phyloP scores from a whole-genome alignment of 2,329 filamentous ascomycete genomes.

The Alternaria dauci region DNA sequence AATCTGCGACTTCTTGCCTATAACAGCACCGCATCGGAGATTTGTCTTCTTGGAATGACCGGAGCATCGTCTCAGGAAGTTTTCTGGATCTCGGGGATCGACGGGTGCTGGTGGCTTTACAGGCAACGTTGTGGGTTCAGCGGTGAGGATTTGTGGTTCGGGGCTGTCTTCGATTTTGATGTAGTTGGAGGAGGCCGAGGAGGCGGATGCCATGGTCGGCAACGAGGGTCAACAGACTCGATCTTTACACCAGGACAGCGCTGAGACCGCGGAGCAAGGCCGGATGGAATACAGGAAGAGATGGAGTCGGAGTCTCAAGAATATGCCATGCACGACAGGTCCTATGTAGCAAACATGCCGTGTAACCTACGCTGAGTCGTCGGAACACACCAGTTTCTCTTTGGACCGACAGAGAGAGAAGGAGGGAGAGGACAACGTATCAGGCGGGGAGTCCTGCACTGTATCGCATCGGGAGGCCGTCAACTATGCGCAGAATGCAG shows the following conservation, averaged over 20 bases:
- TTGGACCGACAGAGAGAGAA: not conserved
- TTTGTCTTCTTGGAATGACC: conserved; percentile 40
- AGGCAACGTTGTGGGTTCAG: not conserved
- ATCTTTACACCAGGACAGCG: not conserved
- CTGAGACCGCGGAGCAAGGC: not conserved
- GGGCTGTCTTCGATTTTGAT: conserved; percentile 19
- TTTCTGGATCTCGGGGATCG: conserved; percentile 39
- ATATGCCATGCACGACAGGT: not conserved
- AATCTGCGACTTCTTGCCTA: conserved; percentile 34
- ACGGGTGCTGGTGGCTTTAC: conserved; percentile 12
- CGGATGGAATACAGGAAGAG: not conserved
- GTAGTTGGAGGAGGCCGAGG: not conserved
- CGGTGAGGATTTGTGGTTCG: conserved; percentile 9
- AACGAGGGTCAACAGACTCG: not conserved
- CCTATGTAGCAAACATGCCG: conserved; percentile 11
- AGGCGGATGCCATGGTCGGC: conserved; percentile 3
- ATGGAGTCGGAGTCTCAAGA: not conserved
- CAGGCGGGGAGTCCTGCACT: not conserved
- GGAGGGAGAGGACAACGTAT: not conserved
- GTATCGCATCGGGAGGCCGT: conserved; percentile 11
- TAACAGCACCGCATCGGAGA: conserved; percentile 29
- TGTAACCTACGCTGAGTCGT: conserved; percentile 8
- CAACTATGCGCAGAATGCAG: not conserved
- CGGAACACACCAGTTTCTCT: conserved; percentile 3
- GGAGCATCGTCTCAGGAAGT: conserved; percentile 38